Evolutionary conservation across 768 basidiomycete species (phyloP).

Genomic region (Strobilomyces confusus): DNA sequence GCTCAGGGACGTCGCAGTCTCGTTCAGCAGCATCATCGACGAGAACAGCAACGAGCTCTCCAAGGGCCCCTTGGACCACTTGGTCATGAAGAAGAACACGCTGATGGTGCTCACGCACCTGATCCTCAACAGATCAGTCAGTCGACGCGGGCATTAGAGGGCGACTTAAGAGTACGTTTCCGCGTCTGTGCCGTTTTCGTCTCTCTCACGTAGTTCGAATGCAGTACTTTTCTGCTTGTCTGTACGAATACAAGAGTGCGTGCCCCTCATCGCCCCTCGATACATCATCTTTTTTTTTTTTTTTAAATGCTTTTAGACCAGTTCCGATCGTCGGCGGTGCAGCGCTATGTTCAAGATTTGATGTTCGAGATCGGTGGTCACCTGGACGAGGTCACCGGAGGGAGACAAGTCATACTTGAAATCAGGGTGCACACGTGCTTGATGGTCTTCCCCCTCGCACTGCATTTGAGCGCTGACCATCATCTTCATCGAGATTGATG

Average conservation of each 20-base stretch:
- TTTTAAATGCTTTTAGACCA: constrained; percentile 41
- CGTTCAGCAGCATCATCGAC: constrained; percentile 96
- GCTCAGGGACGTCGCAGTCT: constrained; percentile 94
- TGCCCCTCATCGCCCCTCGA: background rate
- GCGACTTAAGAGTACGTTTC: constrained; percentile 40
- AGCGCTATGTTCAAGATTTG: constrained; percentile 48
- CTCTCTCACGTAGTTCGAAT: background rate
- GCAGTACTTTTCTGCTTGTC: constrained; percentile 49
- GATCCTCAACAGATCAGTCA: constrained; percentile 92
- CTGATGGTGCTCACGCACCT: constrained; percentile 97
- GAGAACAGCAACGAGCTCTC: constrained; percentile 96
- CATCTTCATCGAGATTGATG: constrained; percentile 51
- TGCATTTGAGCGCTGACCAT: constrained; percentile 43
- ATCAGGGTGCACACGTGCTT: no score
- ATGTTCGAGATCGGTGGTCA: constrained; percentile 48
- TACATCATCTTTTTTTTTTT: background rate
- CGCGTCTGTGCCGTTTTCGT: background rate
- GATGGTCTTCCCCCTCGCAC: no score
- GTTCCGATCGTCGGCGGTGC: constrained; percentile 47
- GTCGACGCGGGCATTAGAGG: constrained; percentile 44
- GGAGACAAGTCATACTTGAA: no score
- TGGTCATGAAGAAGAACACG: constrained; percentile 97
- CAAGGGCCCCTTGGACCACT: constrained; percentile 86
- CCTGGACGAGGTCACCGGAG: constrained; percentile 44
- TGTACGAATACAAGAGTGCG: constrained; percentile 42